phyloP scores from a whole-genome alignment of 352 stramenopile genomes.

The Globisporangium polare region DNA sequence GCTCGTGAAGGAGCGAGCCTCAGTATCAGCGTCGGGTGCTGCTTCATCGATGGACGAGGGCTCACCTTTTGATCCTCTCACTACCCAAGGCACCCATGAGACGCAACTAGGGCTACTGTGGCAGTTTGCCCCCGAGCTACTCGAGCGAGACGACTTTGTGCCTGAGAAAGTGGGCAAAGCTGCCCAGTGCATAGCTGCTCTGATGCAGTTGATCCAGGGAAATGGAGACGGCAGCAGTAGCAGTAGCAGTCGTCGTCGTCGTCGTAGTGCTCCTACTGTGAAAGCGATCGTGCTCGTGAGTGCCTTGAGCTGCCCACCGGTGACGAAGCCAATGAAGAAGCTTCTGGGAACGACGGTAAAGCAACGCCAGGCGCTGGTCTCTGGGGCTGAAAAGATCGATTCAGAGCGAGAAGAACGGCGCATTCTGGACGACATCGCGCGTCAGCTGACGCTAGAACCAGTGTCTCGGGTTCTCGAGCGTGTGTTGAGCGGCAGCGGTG shows the following conservation, averaged over 20 bases:
- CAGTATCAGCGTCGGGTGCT: not conserved
- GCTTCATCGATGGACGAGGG: not conserved
- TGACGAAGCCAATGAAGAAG: conserved; percentile 43
- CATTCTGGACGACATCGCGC: conserved; percentile 18
- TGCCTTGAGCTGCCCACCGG: conserved; percentile 40
- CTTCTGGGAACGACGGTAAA: conserved; percentile 20
- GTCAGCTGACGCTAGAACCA: conserved; percentile 28
- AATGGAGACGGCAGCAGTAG: not conserved
- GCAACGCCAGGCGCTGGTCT: not conserved
- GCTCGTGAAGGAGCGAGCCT: conserved; percentile 20
- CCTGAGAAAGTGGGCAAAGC: conserved; percentile 30
- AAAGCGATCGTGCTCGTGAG: conserved; percentile 44
- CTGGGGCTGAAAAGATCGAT: conserved; percentile 12
- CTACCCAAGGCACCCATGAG: not conserved
- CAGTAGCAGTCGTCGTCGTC: not conserved
- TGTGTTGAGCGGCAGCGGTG: conserved; percentile 14
- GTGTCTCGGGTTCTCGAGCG: conserved; percentile 36
- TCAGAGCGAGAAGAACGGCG: not conserved
- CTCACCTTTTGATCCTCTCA: not conserved
- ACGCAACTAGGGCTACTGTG: conserved; percentile 25
- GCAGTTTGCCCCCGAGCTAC: conserved; percentile 41
- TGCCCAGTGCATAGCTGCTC: conserved; percentile 19
- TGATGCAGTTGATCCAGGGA: conserved; percentile 17
- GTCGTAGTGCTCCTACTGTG: not conserved
- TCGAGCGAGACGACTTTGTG: conserved; percentile 38